Percentiles rank a stretch among this genome's conserved stretches.
phyloP scores from a whole-genome alignment of 441 rosid species.

The Syzygium malaccense region DNA sequence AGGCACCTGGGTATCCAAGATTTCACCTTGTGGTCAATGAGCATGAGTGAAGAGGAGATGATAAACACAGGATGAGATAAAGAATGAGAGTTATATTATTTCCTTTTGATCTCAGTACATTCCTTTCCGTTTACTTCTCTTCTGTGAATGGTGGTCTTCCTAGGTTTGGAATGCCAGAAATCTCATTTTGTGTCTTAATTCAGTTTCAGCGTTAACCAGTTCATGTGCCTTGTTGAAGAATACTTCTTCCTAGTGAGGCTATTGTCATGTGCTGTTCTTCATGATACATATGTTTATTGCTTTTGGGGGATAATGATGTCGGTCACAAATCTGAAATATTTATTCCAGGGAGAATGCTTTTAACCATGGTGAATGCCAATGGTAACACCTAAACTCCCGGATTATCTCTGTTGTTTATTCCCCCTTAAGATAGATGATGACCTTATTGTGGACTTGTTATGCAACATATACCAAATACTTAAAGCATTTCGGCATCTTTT shows the following conservation, averaged over 20 bases:
- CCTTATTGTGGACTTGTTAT: neutral
- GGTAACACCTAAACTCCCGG: neutral
- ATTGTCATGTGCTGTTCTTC: neutral
- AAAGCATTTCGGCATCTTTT: neutral
- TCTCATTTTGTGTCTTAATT: neutral
- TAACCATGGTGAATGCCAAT: neutral
- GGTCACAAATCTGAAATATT: neutral
- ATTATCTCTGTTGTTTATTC: neutral
- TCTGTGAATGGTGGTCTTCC: neutral
- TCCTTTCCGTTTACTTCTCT: neutral
- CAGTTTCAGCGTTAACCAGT: neutral
- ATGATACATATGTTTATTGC: neutral
- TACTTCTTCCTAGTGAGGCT: neutral
- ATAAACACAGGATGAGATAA: neutral
- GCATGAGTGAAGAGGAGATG: conserved; percentile 10
- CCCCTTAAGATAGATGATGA: neutral
- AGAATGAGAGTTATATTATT: conserved; percentile 5
- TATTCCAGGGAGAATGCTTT: neutral
- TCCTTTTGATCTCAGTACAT: neutral
- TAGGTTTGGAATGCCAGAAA: neutral
- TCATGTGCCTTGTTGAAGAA: neutral
- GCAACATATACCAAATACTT: neutral
- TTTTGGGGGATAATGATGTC: neutral
- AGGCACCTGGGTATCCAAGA: neutral
- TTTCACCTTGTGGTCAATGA: conserved; percentile 9